A percentile compares a stretch with the other conserved stretches of the same genome.
Conservation (phyloP, 768 basidiomycete genomes). For the Boletellus emodensis region DNA sequence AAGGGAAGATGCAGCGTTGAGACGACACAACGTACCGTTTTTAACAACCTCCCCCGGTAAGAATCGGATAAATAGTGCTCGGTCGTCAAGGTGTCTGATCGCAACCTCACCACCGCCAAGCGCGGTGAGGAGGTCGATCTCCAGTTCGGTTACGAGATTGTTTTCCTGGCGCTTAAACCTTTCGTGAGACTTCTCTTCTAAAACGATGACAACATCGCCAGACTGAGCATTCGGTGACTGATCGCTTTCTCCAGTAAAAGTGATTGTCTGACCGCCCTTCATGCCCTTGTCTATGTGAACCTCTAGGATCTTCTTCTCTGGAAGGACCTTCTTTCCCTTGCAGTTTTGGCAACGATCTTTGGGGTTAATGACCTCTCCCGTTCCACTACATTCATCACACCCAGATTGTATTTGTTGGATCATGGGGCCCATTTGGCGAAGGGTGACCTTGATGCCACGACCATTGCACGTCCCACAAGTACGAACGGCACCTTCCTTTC, state of each 20-base stretch:
- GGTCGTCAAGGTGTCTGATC: conserved; percentile 92
- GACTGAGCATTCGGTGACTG: conserved; percentile 85
- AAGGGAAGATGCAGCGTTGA: background rate
- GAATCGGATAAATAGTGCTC: conserved; percentile 77
- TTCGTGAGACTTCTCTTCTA: conserved; percentile 91
- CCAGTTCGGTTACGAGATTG: conserved; percentile 81
- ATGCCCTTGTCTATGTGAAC: conserved; percentile 98
- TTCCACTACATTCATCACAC: conserved; percentile 89
- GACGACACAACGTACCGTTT: conserved; percentile 61
- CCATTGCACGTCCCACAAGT: conserved; percentile 76
- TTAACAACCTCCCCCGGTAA: conserved; percentile 89
- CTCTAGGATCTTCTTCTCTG: conserved; percentile 96
- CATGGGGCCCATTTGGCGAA: conserved; percentile 99
- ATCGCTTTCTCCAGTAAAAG: conserved; percentile 87
- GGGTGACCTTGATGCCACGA: conserved; percentile 83
- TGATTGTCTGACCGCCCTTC: conserved; percentile 89
- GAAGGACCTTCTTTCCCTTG: conserved; percentile 91
- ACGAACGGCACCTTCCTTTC: conserved; percentile 93
- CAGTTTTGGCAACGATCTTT: conserved; percentile 92
- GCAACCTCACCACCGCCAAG: conserved; percentile 87
- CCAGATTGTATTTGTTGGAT: conserved; percentile 97
- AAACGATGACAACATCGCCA: conserved; percentile 91
- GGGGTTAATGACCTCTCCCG: conserved; percentile 91
- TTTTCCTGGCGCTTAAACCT: conserved; percentile 86
- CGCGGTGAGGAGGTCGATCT: conserved; percentile 90